Base-by-base conservation (phyloP, 2,329 filamentous ascomycete genomes). In the Pseudogymnoascus sp. region DNA sequence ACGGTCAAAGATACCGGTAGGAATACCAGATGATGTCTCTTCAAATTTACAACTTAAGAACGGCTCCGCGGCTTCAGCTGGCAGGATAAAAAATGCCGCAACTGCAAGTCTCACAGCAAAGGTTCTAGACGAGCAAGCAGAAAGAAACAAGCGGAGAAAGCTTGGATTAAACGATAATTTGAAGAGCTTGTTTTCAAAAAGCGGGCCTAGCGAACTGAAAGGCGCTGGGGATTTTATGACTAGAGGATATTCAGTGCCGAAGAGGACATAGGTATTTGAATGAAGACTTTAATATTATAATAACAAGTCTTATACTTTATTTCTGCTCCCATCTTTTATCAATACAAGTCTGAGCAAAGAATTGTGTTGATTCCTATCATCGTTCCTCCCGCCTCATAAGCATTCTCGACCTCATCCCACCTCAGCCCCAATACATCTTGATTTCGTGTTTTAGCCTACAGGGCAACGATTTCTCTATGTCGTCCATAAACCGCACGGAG, bases 91-190 rank as follows among this genome's bases (percentile, higher is more conserved):
- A 74, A 96, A 97, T 69, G 81, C 90, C 0, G 84, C 90, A 63
- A 95, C 95, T 0, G 93, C 93, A 0, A 89, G 87, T 3, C 77
- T 99, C 46, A 96, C 93, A 0, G 90, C 89, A 0, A 92, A 88
- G 69, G 93, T 99, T 0, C 75, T 97, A 25, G 88, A 89, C 23
- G 93, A 97, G 71, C 91, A 97, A 73, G 89, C 93, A 60, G 86
- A 89, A 70, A 82, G 84, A 63, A 92, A 91, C 68, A 96, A 93
- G 77, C 80, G 88, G 68, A 81, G 90, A 65, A 96, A 90, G 72
- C 70, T 91, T 69, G 86, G 68, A 0, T 75, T 81, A 63, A 85
- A 80, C 69, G 81, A 83, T 23, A 84, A 82, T 64, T 67, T 85
- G 36, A 80, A 81, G 66, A 82, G 79, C 66, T 73, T 85, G 12